A percentile compares a stretch with the other conserved stretches of the same genome.
Conservation (phyloP, 108 stramenopile genomes). For the Cyclotella baltica region DNA sequence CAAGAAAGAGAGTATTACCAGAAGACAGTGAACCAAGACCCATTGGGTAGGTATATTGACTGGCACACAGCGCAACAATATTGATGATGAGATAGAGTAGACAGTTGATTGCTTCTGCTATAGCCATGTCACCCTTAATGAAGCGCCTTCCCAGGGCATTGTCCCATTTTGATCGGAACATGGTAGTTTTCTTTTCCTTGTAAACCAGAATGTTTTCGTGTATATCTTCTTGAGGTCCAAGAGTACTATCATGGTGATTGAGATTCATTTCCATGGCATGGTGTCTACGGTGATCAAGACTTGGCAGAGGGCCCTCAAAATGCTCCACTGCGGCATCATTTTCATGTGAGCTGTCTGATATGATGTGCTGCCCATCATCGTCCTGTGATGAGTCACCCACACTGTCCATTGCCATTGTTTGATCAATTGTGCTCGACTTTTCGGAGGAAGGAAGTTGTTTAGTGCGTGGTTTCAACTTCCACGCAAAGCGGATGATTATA, state of each 20-base stretch:
- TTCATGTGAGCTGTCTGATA: neutral
- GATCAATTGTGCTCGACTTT: neutral
- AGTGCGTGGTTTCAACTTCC: neutral
- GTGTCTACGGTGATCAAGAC: conserved; percentile 18
- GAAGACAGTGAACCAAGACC: conserved; percentile 44
- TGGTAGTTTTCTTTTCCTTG: conserved; percentile 30
- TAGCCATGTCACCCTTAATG: conserved; percentile 10
- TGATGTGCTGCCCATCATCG: neutral
- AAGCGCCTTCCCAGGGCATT: conserved; percentile 13
- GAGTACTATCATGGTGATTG: conserved; percentile 20
- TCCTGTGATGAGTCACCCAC: neutral
- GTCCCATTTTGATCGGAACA: conserved; percentile 14
- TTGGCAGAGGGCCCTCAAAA: conserved; percentile 7
- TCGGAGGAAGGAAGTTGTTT: neutral
- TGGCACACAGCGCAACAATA: conserved; percentile 20
- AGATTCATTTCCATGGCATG: conserved; percentile 18
- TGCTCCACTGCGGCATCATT: neutral
- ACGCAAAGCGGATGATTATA: neutral
- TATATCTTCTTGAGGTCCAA: conserved; percentile 5
- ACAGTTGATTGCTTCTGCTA: conserved; percentile 22
- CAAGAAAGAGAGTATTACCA: conserved; percentile 35
- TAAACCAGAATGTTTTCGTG: conserved; percentile 23
- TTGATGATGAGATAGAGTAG: conserved; percentile 23
- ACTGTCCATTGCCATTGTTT: neutral
- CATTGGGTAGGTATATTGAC: conserved; percentile 30